Base-by-base conservation (phyloP, 768 basidiomycete genomes). In the Xerocomellus chrysenteron region DNA sequence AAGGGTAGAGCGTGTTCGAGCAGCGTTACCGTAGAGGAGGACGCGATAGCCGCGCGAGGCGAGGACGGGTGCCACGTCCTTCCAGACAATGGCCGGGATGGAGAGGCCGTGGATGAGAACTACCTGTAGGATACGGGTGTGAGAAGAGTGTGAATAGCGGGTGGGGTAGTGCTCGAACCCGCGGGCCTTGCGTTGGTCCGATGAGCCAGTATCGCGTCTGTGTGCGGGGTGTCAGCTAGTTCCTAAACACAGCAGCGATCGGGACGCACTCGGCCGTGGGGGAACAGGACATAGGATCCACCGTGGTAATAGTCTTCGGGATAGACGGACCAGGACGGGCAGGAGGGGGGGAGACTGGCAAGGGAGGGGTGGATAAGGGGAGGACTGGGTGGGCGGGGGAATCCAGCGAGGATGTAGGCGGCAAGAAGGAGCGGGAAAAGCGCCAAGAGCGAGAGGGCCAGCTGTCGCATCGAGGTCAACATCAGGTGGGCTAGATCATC, bases 41-140 rank as follows among this genome's bases (percentile, higher is more conserved):
- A 92, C 85, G 54, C 86, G 87, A 74, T 83, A 86, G 8, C 89
- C 88, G 52, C 74, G 77, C 9, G 78, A 73, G 17, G 82, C 85
- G 2, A 91, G 78, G 45, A 73, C 73, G 5, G 87, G 87, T 1
- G 85, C 86, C 24, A 93, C 78, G 42, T 90, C 85, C 65, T 82
- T 86, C 88, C 87, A 92, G 51, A 91, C 79, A 46, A 90, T 82
- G 33, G 88, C 77, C 7, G 90, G 89, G 35, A 90, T 82, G 16
- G 87, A 88, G 16, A 92, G 78, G 13, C 90, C 90, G 59, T 91
- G 87, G 9, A 93, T 86, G 35, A 92, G 76, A 11, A 90, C 83
- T 21, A 92, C 76, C 90, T 92, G 50, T 12, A 35, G 21, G 41
- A 52, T 24, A 19, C 26, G 32, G 44, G 4, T 28, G 47, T 57